phyloP scores from a whole-genome alignment of 208 protist genomes.

The Leishmania martiniquensis region DNA sequence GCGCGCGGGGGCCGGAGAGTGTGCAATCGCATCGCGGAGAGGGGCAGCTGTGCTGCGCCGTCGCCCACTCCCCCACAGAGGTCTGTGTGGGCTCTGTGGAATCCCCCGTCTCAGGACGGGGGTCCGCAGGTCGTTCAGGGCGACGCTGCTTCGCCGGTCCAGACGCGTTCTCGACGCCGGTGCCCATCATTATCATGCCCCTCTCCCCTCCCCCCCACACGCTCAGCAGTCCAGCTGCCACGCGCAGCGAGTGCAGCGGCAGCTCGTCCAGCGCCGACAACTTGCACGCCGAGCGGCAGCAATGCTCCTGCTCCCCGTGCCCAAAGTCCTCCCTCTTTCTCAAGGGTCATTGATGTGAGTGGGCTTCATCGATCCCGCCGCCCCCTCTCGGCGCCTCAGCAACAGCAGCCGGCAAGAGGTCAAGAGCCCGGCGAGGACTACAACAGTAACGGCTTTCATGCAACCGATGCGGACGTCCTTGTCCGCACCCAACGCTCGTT shows the following conservation, averaged over 20 bases:
- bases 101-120: background rate
- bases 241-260: background rate
- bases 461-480: background rate
- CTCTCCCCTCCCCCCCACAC: background rate
- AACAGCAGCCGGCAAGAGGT: background rate
- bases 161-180: background rate
- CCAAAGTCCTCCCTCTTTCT: background rate
- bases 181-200: background rate
- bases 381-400: background rate
- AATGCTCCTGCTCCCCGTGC: background rate
- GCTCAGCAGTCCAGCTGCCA: background rate
- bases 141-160: background rate
- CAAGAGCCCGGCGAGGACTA: background rate
- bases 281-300: background rate
- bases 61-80: background rate
- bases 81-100: background rate
- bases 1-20: background rate
- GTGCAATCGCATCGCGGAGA: background rate
- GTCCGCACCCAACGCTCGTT: background rate
- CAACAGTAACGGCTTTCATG: background rate
- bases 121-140: background rate
- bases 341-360: background rate
- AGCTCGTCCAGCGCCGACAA: background rate
- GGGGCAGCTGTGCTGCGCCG: background rate
- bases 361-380: background rate